Conservation (phyloP, 306 rosid genomes). For the Begonia fuchsioides region DNA sequence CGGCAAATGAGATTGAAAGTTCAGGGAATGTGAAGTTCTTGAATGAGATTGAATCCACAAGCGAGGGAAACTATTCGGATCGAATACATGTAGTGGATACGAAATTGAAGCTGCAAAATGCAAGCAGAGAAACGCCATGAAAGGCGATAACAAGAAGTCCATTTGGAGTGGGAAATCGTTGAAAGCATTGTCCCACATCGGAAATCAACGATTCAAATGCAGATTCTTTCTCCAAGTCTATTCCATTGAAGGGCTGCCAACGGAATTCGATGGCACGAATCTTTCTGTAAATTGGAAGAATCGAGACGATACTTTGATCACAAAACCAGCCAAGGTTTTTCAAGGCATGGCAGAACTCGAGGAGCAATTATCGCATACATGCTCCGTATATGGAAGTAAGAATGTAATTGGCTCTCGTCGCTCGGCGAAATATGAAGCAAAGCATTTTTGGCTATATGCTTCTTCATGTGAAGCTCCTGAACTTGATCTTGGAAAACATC, state of each 20-base stretch:
- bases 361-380: constrained; percentile 45
- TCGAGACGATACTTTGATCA: constrained; percentile 46
- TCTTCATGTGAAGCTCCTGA: constrained; percentile 35
- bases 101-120: constrained; percentile 20
- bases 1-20: constrained; percentile 43
- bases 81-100: constrained; percentile 22
- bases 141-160: constrained; percentile 63
- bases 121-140: constrained; percentile 21
- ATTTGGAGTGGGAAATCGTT: constrained; percentile 75
- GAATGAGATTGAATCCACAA: constrained; percentile 49
- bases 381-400: constrained; percentile 62
- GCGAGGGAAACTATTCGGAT: constrained; percentile 30
- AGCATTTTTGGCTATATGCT: constrained; percentile 64
- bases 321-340: constrained; percentile 47
- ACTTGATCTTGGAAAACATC: constrained; percentile 79
- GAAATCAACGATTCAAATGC: constrained; percentile 52
- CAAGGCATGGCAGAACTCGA: constrained; percentile 48
- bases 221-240: constrained; percentile 69
- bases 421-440: constrained; percentile 81
- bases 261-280: constrained; percentile 24
- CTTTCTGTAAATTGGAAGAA: constrained; percentile 77
- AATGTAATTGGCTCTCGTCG: constrained; percentile 39
- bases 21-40: constrained; percentile 37
- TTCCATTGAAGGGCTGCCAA: constrained; percentile 59
- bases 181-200: constrained; percentile 44